Evolutionary conservation across 257 asterid species (phyloP).

Genomic region (Mentha longifolia): DNA sequence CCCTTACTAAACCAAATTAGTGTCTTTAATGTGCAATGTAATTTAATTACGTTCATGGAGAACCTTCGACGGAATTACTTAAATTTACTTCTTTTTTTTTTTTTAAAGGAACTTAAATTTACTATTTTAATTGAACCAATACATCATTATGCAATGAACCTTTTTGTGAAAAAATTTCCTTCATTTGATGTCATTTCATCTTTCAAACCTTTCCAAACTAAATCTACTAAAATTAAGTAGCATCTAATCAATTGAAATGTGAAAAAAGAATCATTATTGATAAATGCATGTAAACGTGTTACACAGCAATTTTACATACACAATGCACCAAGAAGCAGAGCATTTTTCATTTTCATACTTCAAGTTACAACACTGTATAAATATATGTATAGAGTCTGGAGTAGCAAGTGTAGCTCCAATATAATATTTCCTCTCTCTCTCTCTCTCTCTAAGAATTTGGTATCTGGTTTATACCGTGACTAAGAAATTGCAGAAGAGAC

Average conservation of each 20-base stretch:
- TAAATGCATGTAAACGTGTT: not conserved
- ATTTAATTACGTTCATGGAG: too few relatives aligned
- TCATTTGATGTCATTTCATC: not conserved
- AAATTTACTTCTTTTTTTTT: too few relatives aligned
- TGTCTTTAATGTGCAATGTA: too few relatives aligned
- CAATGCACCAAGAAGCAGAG: not conserved
- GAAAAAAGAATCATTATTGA: not conserved
- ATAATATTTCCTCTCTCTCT: slow-evolving; percentile 1
- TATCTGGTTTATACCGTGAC: slow-evolving; percentile 17
- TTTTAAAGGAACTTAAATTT: too few relatives aligned
- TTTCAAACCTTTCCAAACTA: not conserved
- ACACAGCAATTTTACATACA: not conserved
- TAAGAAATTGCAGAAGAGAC: slow-evolving; percentile 50
- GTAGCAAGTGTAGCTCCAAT: slow-evolving; percentile 22
- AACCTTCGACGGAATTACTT: too few relatives aligned
- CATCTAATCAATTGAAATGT: not conserved
- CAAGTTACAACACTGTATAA: not conserved
- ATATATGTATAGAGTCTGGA: not conserved
- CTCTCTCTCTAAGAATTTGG: not conserved
- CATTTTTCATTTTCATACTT: not conserved
- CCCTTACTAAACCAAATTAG: too few relatives aligned
- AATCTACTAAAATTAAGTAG: not conserved
- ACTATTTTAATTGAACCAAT: too few relatives aligned
- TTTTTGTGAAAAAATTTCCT: not conserved
- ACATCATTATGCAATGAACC: too few relatives aligned